These are phyloP conservation scores for Drechslera avenae DNA, from an alignment of 2,329 filamentous ascomycete species.

Conservation along the genomic window DNA sequence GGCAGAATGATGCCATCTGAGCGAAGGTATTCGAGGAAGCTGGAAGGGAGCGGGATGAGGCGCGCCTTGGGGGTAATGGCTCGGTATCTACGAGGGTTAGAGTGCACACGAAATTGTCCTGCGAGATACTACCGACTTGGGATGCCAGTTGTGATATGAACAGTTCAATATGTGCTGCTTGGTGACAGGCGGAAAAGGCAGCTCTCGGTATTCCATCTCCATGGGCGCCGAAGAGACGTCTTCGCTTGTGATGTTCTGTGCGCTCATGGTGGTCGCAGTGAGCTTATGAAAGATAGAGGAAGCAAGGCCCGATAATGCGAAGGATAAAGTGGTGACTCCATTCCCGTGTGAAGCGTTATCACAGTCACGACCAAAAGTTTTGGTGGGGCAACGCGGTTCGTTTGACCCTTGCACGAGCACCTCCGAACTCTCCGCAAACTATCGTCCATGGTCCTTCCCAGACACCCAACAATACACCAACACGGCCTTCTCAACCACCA, in stretches of 20 bases:
- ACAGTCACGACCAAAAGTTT: conserved; percentile 24
- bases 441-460: not conserved
- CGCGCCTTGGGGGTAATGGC: conserved; percentile 82
- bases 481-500: not conserved
- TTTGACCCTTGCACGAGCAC: not conserved
- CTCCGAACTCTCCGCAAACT: conserved; percentile 32
- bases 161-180: conserved; percentile 90
- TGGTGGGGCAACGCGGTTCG: conserved; percentile 32
- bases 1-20: conserved; percentile 92
- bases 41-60: conserved; percentile 74
- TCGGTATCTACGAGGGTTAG: conserved; percentile 66
- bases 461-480: not conserved
- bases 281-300: not conserved
- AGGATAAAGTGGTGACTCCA: conserved; percentile 24
- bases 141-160: conserved; percentile 92
- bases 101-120: not conserved
- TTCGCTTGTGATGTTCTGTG: conserved; percentile 4
- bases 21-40: conserved; percentile 84
- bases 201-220: conserved; percentile 35
- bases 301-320: not conserved
- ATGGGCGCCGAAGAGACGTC: conserved; percentile 3
- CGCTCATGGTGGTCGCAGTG: conserved; percentile 29
- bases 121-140: conserved; percentile 58
- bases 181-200: conserved; percentile 82
- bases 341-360: conserved; percentile 31